These are phyloP conservation scores for Mortierella sp. DNA, from an alignment of 371 early-diverging fungal species.

Conservation along the genomic window DNA sequence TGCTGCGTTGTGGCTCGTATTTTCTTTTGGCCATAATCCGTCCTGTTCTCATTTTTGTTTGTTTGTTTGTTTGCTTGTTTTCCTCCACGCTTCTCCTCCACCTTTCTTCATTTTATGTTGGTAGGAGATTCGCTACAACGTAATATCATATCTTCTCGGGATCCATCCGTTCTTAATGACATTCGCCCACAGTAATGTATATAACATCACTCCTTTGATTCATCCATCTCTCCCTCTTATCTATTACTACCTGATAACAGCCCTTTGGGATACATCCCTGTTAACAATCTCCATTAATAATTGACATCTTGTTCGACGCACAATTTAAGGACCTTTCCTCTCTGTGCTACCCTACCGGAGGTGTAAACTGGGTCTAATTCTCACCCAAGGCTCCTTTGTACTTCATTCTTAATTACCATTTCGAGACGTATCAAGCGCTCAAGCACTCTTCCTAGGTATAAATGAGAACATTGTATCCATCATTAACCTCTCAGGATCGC, in stretches of 20 bases:
- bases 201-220: not conserved
- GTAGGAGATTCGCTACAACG: constrained; percentile 3
- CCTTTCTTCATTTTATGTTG: not conserved
- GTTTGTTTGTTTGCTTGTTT: constrained; percentile 2
- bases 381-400: too few species aligned
- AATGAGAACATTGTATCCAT: not conserved
- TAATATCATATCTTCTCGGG: not conserved
- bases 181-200: not conserved
- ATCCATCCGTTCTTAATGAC: not conserved
- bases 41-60: not conserved
- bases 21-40: not conserved
- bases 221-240: not conserved
- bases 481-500: not conserved
- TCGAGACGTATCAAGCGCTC: not conserved
- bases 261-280: not conserved
- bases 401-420: not conserved
- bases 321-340: not conserved
- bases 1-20: constrained; percentile 1
- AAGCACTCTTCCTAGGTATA: not conserved
- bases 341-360: too few species aligned
- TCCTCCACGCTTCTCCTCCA: not conserved
- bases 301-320: not conserved
- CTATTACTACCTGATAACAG: not conserved
- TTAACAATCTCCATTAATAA: not conserved
- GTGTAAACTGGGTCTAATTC: too few species aligned